These are phyloP conservation scores for Pelargonium myrrhifolium DNA, from an alignment of 441 rosid species.

Conservation along the genomic window DNA sequence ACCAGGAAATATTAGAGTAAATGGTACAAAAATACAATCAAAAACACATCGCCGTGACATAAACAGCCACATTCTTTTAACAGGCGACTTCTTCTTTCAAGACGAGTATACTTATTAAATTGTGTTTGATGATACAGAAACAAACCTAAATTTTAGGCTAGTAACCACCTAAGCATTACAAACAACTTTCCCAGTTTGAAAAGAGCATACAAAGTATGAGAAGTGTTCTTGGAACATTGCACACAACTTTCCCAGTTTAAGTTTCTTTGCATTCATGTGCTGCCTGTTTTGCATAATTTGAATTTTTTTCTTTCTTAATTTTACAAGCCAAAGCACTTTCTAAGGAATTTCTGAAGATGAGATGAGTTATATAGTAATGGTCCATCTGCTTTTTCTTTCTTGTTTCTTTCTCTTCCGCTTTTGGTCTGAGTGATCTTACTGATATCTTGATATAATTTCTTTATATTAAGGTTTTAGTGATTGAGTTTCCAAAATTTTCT, in stretches of 20 bases:
- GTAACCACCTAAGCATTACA: neutral
- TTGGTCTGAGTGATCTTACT: too few relatives aligned
- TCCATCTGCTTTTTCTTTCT: neutral
- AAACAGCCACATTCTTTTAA: neutral
- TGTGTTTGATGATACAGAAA: neutral
- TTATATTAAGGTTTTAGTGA: neutral
- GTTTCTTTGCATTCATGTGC: neutral
- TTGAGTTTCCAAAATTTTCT: neutral
- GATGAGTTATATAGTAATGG: neutral
- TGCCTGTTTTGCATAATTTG: neutral
- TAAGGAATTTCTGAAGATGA: neutral
- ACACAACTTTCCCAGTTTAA: neutral
- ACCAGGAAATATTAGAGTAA: neutral
- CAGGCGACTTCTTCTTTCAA: neutral
- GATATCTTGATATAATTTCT: neutral
- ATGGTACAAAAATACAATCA: neutral
- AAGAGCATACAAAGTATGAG: neutral
- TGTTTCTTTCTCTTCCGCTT: neutral
- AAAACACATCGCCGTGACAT: neutral
- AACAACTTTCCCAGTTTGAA: neutral
- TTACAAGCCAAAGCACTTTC: neutral
- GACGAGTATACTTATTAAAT: neutral
- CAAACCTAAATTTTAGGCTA: neutral
- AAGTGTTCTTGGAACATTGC: neutral
- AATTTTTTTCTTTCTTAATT: neutral